Percentiles rank a stretch among this genome's conserved stretches.
Conservation (phyloP, 179 eudicot genomes). For the Heliamphora pulchella region DNA sequence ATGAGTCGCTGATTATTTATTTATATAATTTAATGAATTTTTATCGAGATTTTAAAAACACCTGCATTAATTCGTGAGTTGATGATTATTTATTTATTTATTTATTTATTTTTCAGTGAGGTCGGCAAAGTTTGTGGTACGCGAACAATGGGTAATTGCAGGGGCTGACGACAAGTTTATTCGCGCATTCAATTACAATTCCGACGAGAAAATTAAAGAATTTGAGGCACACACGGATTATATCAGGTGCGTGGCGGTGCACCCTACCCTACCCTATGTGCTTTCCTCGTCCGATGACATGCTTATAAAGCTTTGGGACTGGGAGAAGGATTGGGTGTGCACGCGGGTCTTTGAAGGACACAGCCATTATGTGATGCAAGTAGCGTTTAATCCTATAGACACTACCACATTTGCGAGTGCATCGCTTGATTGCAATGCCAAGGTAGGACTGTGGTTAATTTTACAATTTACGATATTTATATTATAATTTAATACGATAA, state of each 20-base stretch:
- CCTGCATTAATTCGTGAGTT: no score
- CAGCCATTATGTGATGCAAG: slow-evolving; percentile 55
- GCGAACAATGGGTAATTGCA: slow-evolving; percentile 42
- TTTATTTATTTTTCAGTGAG: slow-evolving; percentile 33
- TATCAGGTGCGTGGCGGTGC: slow-evolving; percentile 45
- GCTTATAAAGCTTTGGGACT: slow-evolving; percentile 50
- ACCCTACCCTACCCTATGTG: slow-evolving; percentile 41
- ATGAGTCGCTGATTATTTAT: no score
- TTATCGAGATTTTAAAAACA: no score
- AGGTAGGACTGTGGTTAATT: slow-evolving; percentile 26
- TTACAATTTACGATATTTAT: no score
- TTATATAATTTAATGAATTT: no score
- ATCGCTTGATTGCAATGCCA: slow-evolving; percentile 43
- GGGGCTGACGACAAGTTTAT: slow-evolving; percentile 50
- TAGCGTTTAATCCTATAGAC: slow-evolving; percentile 39
- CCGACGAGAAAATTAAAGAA: slow-evolving; percentile 38
- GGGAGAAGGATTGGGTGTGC: slow-evolving; percentile 54
- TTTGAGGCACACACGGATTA: slow-evolving; percentile 47
- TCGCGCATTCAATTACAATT: slow-evolving; percentile 36
- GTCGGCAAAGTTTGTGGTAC: slow-evolving; percentile 42
- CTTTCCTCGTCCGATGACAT: slow-evolving; percentile 45
- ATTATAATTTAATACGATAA: no score
- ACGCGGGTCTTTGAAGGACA: slow-evolving; percentile 44
- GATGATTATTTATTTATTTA: neutral
- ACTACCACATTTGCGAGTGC: slow-evolving; percentile 39